Percentiles rank a stretch among this genome's conserved stretches.
Evolutionary conservation across 1,139 yeast genomes (phyloP).

Genomic region (Lodderomyces beijingensis): DNA sequence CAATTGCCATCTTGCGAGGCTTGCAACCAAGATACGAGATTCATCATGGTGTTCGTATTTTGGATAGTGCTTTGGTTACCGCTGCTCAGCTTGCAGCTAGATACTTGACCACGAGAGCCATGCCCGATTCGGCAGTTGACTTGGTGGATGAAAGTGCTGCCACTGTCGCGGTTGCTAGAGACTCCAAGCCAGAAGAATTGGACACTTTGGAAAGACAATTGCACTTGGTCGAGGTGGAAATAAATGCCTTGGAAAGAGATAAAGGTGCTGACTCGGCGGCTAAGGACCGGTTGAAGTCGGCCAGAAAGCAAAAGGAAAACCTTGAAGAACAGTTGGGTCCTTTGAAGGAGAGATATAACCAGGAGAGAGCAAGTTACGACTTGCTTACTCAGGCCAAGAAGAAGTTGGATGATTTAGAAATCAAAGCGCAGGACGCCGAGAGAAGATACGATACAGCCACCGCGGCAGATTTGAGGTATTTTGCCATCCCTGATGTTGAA

Average conservation of each 20-base stretch:
- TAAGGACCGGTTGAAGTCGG: conserved; percentile 77
- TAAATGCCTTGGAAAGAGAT: conserved; percentile 95
- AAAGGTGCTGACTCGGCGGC: conserved; percentile 84
- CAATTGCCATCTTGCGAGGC: conserved; percentile 94
- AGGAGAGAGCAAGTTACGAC: conserved; percentile 90
- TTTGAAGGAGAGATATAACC: conserved; percentile 75
- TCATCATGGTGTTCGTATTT: conserved; percentile 95
- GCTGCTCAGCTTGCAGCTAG: conserved; percentile 96
- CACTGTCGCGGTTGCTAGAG: conserved; percentile 96
- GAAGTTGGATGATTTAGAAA: conserved; percentile 86
- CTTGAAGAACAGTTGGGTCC: conserved; percentile 85
- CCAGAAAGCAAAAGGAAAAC: conserved; percentile 74
- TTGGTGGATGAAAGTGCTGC: conserved; percentile 96
- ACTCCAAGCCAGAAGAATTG: conserved; percentile 94
- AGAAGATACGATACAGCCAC: conserved; percentile 93
- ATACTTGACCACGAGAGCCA: conserved; percentile 88
- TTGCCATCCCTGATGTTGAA: conserved; percentile 92
- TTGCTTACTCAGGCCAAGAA: conserved; percentile 84
- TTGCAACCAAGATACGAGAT: conserved; percentile 94
- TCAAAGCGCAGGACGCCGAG: conserved; percentile 93
- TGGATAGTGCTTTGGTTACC: conserved; percentile 90
- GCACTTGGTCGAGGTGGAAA: conserved; percentile 88
- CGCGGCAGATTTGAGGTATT: conserved; percentile 93
- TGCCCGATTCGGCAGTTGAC: conserved; percentile 98
- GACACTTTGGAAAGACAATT: conserved; percentile 91